phyloP scores from a whole-genome alignment of 176 grass and related monocot genomes.

The Bonia amplexicaulis region DNA sequence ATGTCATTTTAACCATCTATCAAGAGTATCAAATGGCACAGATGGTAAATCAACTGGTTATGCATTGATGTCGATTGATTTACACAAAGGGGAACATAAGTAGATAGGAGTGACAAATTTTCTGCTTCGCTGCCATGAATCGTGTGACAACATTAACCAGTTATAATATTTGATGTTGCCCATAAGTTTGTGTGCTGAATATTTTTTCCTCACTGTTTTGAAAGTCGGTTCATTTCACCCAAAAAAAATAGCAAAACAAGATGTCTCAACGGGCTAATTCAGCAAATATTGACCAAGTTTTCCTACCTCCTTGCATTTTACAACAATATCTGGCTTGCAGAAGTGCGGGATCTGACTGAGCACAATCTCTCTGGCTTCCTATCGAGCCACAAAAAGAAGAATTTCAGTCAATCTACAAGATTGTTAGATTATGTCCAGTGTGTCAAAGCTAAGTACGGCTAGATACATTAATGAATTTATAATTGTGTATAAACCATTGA shows the following conservation, averaged over 20 bases:
- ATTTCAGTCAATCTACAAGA: neutral
- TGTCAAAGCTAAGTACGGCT: neutral
- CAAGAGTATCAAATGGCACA: neutral
- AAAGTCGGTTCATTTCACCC: neutral
- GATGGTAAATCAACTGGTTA: neutral
- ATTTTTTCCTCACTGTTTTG: neutral
- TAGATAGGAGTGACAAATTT: neutral
- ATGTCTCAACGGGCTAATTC: neutral
- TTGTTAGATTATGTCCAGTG: neutral
- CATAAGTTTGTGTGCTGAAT: neutral
- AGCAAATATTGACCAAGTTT: neutral
- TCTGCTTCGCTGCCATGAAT: neutral
- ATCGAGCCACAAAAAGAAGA: constrained; percentile 26
- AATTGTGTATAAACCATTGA: neutral
- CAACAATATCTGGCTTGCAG: constrained; percentile 62
- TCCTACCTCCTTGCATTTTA: constrained; percentile 91
- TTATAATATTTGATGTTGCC: neutral
- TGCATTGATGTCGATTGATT: neutral
- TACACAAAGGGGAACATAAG: neutral
- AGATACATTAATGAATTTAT: constrained; percentile 6
- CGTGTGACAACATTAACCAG: neutral
- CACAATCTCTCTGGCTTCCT: constrained; percentile 93
- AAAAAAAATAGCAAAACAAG: constrained; percentile 5
- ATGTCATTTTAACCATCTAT: neutral
- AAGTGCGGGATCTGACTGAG: constrained; percentile 63